Evolutionary conservation across 257 asterid species (phyloP), one percentile per base, ranked within the genome.

Genomic region (Gardenia jasminoides): DNA sequence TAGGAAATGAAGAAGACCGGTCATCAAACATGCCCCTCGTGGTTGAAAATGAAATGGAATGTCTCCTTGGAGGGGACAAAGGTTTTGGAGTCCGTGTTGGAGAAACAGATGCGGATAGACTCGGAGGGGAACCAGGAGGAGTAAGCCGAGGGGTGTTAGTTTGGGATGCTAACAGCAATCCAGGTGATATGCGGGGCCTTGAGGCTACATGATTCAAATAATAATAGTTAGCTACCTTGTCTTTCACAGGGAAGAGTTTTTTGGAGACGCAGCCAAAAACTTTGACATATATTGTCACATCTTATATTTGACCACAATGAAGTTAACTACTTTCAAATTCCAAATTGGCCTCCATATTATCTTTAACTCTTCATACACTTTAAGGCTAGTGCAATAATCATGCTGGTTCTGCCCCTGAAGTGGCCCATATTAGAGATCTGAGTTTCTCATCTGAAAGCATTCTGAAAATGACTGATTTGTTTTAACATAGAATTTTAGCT

Each of bases 81-180:
- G 93, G 90, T 83, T 85, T 91, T 6, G 98, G 94, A 0, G 98
- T 90, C 82, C 94, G 87, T 8, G 89, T 84, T 39, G 98, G 98
- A 78, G 99, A 90, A 15, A 69, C 96, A 10, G 96, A 90, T 77
- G 97, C 97, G 47, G 98, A 94, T 70, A 85, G 88, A 80, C 77
- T 88, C 52, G 97, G 97, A 84, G 99, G 99, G 58, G 98, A 95
- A 66, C 85, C 90, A 39, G 98, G 95, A 82, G 98, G 99, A 2
- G 97, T 95, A 12, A 89, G 82, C 74, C 88, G 91, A 58, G 98
- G 99, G 20, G 99, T 95, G 88, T 83, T 90, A 64, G 88, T 83
- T 76, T 95, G 98, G 13, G 99, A 95, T 64, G 94, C 97, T 64
- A 91, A 86, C 86, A 91, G 79, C 75, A 87, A 76, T 83, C 93